A percentile compares a stretch with the other conserved stretches of the same genome.
Conservation (phyloP, 1,284 basidiomycete species). For the Neolentinus lepideus region DNA sequence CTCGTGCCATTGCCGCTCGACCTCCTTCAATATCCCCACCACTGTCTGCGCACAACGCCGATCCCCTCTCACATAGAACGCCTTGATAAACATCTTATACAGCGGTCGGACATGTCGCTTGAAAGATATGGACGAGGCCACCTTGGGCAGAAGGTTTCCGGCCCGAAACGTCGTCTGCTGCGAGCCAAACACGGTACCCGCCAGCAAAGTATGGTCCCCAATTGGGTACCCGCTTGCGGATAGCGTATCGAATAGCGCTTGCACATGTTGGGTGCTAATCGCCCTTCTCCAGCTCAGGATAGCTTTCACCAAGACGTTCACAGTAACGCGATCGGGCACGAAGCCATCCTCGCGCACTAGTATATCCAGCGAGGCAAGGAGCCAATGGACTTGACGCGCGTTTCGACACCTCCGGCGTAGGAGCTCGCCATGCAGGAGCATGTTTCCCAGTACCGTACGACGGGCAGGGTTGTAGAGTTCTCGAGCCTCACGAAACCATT, state of each 20-base stretch:
- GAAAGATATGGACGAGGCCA: conserved; percentile 37
- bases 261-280: conserved; percentile 34
- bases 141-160: conserved; percentile 23
- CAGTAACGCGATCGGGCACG: conserved; percentile 52
- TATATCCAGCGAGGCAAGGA: conserved; percentile 30
- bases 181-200: conserved; percentile 11
- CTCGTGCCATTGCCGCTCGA: conserved; percentile 17
- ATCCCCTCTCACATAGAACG: conserved; percentile 49
- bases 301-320: conserved; percentile 55
- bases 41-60: conserved; percentile 42
- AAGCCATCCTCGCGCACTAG: conserved; percentile 37
- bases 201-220: conserved; percentile 13
- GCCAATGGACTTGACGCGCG: conserved; percentile 33
- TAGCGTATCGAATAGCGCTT: conserved; percentile 53
- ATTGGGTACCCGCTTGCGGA: conserved; percentile 49
- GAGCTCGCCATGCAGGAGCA: conserved; percentile 40
- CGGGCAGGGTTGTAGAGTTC: conserved; percentile 20
- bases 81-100: conserved; percentile 66
- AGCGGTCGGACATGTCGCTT: conserved; percentile 51
- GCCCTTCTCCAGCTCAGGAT: conserved; percentile 39
- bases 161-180: conserved; percentile 3
- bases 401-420: conserved; percentile 26
- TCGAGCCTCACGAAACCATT: conserved; percentile 26
- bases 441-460: conserved; percentile 44
- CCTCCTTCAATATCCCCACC: conserved; percentile 46